Evolutionary conservation across 768 basidiomycete species (phyloP).

Genomic region (Pholiota microspora): DNA sequence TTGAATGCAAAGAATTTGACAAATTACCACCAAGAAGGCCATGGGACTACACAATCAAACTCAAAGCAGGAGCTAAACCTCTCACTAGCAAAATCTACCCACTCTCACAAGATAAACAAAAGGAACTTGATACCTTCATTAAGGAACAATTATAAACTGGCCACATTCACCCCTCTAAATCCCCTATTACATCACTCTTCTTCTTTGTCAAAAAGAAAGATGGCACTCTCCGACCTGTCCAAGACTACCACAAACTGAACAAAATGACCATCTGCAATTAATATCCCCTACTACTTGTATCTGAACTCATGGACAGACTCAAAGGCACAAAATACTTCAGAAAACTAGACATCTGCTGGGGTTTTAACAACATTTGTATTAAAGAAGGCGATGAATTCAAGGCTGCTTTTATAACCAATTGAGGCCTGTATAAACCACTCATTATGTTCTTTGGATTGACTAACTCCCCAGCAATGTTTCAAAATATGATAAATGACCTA

Average conservation of each 20-base stretch:
- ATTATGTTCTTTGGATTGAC: slow-evolving; percentile 38
- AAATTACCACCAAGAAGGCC: slow-evolving; percentile 14
- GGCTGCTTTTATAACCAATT: slow-evolving; percentile 35
- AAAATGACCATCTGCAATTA: slow-evolving; percentile 28
- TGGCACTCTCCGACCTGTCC: slow-evolving; percentile 18
- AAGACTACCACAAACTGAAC: slow-evolving; percentile 32
- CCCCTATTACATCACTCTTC: slow-evolving; percentile 9
- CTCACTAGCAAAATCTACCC: slow-evolving; percentile 23
- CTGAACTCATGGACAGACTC: slow-evolving; percentile 28
- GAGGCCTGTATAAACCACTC: slow-evolving; percentile 31
- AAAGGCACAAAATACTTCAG: slow-evolving; percentile 25
- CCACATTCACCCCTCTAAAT: slow-evolving; percentile 9
- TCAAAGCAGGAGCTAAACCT: slow-evolving; percentile 25
- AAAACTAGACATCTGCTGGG: slow-evolving; percentile 37
- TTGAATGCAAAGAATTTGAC: slow-evolving; percentile 14
- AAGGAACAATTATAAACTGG: slow-evolving; percentile 19
- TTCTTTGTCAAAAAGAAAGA: slow-evolving; percentile 16
- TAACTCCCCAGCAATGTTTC: slow-evolving; percentile 31
- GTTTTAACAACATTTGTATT: slow-evolving; percentile 42
- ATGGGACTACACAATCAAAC: slow-evolving; percentile 35
- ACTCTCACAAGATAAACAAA: slow-evolving; percentile 18
- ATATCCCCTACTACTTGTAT: slow-evolving; percentile 34
- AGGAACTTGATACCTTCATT: slow-evolving; percentile 22
- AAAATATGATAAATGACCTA: slow-evolving; percentile 26
- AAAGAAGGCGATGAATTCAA: slow-evolving; percentile 43